Percentiles rank a stretch among this genome's conserved stretches.
Evolutionary conservation across 441 rosid genomes (phyloP).

Genomic region (Manihot esculenta): DNA sequence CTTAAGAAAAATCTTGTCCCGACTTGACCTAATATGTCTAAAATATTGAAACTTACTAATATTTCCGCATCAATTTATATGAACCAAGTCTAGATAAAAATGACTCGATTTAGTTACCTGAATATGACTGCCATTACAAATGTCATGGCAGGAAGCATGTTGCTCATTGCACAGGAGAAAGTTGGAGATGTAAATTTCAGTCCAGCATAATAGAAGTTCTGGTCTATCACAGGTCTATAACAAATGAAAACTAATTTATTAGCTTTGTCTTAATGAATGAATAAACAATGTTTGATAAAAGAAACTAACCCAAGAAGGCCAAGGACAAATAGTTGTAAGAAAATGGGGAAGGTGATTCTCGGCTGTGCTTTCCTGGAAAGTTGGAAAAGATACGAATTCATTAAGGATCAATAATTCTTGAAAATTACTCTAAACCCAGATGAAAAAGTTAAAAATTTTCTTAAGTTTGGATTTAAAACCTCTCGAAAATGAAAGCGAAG

Average conservation of each 20-base stretch:
- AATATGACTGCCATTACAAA: slow-evolving; percentile 71
- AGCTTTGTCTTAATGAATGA: background rate
- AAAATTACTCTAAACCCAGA: background rate
- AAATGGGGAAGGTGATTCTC: slow-evolving; percentile 65
- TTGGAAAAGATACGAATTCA: background rate
- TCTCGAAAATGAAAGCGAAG: slow-evolving; percentile 65
- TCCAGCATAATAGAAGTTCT: slow-evolving; percentile 87
- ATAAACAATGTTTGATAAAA: no score
- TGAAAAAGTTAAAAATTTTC: background rate
- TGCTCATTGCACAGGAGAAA: slow-evolving; percentile 83
- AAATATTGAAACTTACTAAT: no score
- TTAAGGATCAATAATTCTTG: background rate
- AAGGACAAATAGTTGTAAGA: slow-evolving; percentile 72
- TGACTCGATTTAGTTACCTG: slow-evolving; percentile 41
- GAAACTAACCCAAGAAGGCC: slow-evolving; percentile 69
- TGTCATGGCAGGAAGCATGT: slow-evolving; percentile 86
- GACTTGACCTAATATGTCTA: no score
- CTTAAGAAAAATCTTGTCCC: no score
- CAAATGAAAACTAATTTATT: background rate
- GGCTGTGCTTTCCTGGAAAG: slow-evolving; percentile 71
- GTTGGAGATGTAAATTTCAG: slow-evolving; percentile 85
- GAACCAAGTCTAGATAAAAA: no score
- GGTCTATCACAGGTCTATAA: slow-evolving; percentile 89
- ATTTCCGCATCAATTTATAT: no score
- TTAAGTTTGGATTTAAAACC: slow-evolving; percentile 23